phyloP scores from a whole-genome alignment of 441 rosid species.

The Breynia disticha region DNA sequence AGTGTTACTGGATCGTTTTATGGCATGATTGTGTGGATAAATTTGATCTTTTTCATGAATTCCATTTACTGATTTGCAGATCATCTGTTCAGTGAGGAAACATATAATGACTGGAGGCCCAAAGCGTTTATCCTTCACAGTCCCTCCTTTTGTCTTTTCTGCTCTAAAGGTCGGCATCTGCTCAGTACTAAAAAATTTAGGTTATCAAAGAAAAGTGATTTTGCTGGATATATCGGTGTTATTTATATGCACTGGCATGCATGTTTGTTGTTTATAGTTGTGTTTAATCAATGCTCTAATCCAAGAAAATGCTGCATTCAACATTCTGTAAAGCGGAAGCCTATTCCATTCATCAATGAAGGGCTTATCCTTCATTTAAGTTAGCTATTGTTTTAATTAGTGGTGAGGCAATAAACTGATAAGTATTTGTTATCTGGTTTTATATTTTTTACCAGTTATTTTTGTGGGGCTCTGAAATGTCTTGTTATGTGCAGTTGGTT shows the following conservation, averaged over 20 bases:
- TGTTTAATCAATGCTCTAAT: too few relatives aligned
- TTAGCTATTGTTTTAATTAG: neutral
- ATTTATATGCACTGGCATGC: neutral
- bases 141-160: conserved; percentile 83
- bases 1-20: too few relatives aligned
- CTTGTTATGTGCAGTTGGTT: conserved; percentile 42
- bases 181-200: conserved; percentile 8
- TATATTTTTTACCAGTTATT: neutral
- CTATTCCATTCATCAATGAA: neutral
- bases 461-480: neutral
- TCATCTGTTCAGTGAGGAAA: conserved; percentile 61
- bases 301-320: neutral
- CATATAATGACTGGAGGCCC: conserved; percentile 82
- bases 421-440: neutral
- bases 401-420: neutral
- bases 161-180: conserved; percentile 66
- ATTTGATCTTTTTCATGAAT: neutral
- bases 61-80: conserved; percentile 35
- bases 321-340: neutral
- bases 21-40: neutral
- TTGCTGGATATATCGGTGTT: neutral
- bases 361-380: neutral
- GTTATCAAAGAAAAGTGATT: neutral
- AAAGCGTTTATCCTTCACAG: conserved; percentile 70
- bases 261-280: neutral